Percentiles rank a stretch among this genome's conserved stretches.
phyloP scores from a whole-genome alignment of 2,329 filamentous ascomycete species.

The Arthrobotrys pseudoclavata region DNA sequence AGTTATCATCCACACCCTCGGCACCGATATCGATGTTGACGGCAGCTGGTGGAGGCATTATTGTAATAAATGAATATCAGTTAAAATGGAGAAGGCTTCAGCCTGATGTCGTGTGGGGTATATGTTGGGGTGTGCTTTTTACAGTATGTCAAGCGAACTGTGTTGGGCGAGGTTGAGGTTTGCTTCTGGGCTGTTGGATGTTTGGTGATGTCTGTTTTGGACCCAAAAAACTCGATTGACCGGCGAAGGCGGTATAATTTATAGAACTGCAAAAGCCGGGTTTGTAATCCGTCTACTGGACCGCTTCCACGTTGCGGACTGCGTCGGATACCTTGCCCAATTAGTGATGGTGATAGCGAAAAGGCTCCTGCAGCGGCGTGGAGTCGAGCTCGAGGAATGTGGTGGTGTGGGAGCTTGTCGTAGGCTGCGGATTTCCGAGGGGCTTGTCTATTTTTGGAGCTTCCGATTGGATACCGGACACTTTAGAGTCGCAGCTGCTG shows the following conservation, averaged over 20 bases:
- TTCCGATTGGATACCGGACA: constrained; percentile 54
- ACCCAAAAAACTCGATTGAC: constrained; percentile 28
- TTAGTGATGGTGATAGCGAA: constrained; percentile 57
- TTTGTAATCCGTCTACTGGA: constrained; percentile 53
- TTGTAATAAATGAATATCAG: constrained; percentile 13
- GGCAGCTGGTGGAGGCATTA: constrained; percentile 50
- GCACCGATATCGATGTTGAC: constrained; percentile 51
- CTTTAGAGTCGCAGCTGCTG: constrained; percentile 23
- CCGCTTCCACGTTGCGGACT: constrained; percentile 35
- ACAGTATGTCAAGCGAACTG: constrained; percentile 8
- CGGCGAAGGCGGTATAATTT: constrained; percentile 47
- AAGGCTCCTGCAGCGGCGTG: constrained; percentile 36
- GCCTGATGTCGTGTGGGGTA: constrained; percentile 9
- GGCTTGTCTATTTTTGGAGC: constrained; percentile 23
- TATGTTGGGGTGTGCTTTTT: constrained; percentile 25
- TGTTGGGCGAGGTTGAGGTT: constrained; percentile 42
- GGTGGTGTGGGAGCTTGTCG: constrained; percentile 39
- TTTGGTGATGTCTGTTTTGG: constrained; percentile 28
- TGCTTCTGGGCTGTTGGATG: constrained; percentile 9
- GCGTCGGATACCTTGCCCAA: constrained; percentile 55
- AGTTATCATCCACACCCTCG: constrained; percentile 46
- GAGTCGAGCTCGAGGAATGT: constrained; percentile 32
- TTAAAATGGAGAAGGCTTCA: background rate
- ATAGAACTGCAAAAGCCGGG: constrained; percentile 34
- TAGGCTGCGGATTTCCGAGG: constrained; percentile 52